These are phyloP conservation scores for Heritiera fomes DNA, from an alignment of 345 rosid genomes.

Conservation along the genomic window DNA sequence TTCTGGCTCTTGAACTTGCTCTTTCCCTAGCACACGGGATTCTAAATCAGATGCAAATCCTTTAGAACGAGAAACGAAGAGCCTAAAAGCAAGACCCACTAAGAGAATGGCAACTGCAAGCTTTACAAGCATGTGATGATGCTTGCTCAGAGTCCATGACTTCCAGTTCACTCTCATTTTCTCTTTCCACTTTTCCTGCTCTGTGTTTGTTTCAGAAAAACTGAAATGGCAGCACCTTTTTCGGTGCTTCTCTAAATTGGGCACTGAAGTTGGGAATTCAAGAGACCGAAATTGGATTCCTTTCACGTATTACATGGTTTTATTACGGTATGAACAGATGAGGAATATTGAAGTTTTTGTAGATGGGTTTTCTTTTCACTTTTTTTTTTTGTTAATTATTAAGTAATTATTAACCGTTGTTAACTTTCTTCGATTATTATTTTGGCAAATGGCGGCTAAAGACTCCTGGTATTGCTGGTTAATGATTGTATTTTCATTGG, in stretches of 20 bases:
- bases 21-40: conserved; percentile 29
- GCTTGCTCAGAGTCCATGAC: conserved; percentile 37
- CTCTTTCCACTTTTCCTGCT: not conserved
- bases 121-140: conserved; percentile 53
- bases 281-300: conserved; percentile 21
- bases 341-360: not conserved
- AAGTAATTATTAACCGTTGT: not conserved
- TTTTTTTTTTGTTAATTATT: not conserved
- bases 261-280: not conserved
- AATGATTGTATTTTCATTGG: too few relatives aligned
- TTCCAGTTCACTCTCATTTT: conserved; percentile 58
- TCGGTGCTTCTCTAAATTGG: conserved; percentile 8
- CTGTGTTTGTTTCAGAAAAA: conserved; percentile 7
- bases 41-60: conserved; percentile 38
- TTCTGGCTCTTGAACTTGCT: not conserved
- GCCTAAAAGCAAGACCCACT: conserved; percentile 56
- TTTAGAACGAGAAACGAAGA: conserved; percentile 43
- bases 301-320: not conserved
- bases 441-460: not conserved
- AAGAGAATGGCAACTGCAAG: conserved; percentile 49
- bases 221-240: not conserved
- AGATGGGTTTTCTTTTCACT: not conserved
- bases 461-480: not conserved
- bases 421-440: not conserved
- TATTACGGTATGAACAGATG: not conserved